Base-by-base conservation (phyloP, 2,329 filamentous ascomycete species). In the Apiospora pterosperma region DNA sequence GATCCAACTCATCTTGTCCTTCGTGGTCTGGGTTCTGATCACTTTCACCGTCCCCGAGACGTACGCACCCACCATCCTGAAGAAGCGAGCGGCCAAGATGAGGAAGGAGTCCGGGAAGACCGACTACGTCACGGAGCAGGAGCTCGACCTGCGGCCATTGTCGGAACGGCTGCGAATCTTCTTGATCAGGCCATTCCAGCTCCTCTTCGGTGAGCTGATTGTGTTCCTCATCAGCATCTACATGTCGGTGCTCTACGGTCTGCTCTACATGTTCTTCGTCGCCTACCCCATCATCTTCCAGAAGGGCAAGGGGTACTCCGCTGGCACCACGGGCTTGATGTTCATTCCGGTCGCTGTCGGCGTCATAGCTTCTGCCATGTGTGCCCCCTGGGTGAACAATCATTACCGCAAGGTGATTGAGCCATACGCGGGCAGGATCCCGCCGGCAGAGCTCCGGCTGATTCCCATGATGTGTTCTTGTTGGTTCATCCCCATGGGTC, bases 11-110 rank as follows among this genome's bases (percentile, higher is more conserved):
- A 96, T 97, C 72, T 74, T 96, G 14, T 82, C 90, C 31, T 88
- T 83, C 16, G 74, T 89, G 60, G 85, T 90, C 70, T 96, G 90
- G 87, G 66, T 90, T 21, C 75, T 95, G 66, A 93, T 96, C 76
- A 90, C 89, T 36, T 94, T 96, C 77, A 96, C 92, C n/a, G 90
- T 97, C 0, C 92, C 92, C 1, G 93, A 97, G 77, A 97, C 93
- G 0, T 97, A 96, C 75, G 89, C 92, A 0, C 92, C 93, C 0
- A 91, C 88, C 0, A 88, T 97, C 61, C 85, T 97, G 19, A 85
- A 86, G 62, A 79, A 79, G 36, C 85, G 92, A 14, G 93, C 93
- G 3, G 82, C 84, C 72, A 91, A 92, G 75, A 80, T 96, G 66
- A 86, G 93, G 62, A 87, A 89, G 73, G 77, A 87, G 36, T 90